Conservation (phyloP, 2,329 filamentous ascomycete genomes). For the Claviceps maximensis region DNA sequence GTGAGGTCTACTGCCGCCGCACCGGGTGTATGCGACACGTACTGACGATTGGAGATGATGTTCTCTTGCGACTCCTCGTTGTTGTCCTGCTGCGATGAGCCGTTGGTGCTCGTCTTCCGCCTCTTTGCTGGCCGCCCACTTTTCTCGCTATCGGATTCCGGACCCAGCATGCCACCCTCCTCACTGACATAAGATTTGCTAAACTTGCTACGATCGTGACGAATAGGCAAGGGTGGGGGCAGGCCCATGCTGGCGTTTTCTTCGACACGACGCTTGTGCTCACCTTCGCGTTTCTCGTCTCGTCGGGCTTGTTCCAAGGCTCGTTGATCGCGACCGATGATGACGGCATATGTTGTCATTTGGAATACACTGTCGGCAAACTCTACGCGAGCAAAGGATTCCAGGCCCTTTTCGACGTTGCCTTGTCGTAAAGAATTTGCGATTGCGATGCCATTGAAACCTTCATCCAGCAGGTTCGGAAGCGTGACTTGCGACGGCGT, state of each 20-base stretch:
- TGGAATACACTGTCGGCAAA: constrained; percentile 68
- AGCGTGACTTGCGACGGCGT: constrained; percentile 33
- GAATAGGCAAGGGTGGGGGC: constrained; percentile 37
- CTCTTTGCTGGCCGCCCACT: constrained; percentile 32
- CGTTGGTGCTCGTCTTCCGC: constrained; percentile 31
- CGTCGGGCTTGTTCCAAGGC: constrained; percentile 41
- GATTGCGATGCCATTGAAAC: constrained; percentile 15
- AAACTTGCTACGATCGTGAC: constrained; percentile 39
- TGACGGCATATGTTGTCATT: constrained; percentile 61
- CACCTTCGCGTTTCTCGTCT: constrained; percentile 35
- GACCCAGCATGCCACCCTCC: constrained; percentile 54
- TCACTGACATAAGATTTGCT: constrained; percentile 56
- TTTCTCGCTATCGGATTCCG: constrained; percentile 44
- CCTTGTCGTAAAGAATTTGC: constrained; percentile 22
- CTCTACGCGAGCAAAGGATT: constrained; percentile 48
- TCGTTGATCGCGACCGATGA: constrained; percentile 57
- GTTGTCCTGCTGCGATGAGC: constrained; percentile 28
- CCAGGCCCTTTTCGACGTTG: constrained; percentile 29
- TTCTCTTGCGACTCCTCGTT: constrained; percentile 31
- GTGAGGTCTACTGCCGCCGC: constrained; percentile 46
- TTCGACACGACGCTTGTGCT: constrained; percentile 30
- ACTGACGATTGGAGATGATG: constrained; percentile 44
- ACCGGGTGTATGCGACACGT: constrained; percentile 46
- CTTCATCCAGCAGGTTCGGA: constrained; percentile 22
- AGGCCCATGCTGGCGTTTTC: constrained; percentile 35